phyloP scores from a whole-genome alignment of 176 grass and related monocot genomes.

The Calamus simplicifolius region DNA sequence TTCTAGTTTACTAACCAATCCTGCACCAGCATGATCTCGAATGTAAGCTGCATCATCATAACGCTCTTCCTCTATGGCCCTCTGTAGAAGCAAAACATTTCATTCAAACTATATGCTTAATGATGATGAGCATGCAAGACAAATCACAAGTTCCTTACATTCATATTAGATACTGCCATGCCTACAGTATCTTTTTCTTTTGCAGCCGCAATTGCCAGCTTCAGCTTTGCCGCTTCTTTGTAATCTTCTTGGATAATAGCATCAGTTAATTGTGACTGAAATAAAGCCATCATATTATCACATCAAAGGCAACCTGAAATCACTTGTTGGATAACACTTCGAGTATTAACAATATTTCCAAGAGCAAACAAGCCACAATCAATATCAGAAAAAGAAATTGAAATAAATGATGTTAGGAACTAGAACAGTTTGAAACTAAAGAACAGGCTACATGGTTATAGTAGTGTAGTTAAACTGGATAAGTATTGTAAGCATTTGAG shows the following conservation, averaged over 20 bases:
- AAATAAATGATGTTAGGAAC: no score
- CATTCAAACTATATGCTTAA: constrained; percentile 27
- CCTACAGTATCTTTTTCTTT: constrained; percentile 68
- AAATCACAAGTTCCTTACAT: constrained; percentile 46
- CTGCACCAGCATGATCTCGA: constrained; percentile 69
- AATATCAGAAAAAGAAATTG: no score
- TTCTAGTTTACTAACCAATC: constrained; percentile 55
- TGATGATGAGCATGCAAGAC: constrained; percentile 1
- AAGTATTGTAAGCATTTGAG: no score
- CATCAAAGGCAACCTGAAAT: no score
- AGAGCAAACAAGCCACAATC: no score
- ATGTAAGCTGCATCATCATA: constrained; percentile 68
- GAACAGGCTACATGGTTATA: no score
- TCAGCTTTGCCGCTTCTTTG: constrained; percentile 72
- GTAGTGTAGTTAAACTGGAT: no score
- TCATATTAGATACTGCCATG: constrained; percentile 57
- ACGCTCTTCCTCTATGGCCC: constrained; percentile 73
- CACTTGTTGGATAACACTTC: no score
- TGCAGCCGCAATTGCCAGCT: constrained; percentile 58
- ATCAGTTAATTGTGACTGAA: constrained; percentile 67
- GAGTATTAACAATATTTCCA: no score
- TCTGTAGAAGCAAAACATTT: constrained; percentile 38
- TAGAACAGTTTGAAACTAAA: no score
- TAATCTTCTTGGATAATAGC: constrained; percentile 74
- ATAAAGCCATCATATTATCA: constrained; percentile 12